Percentiles rank a stretch among this genome's conserved stretches.
These are phyloP conservation scores for Spergularia azorica DNA, from an alignment of 179 eudicot species.

Conservation along the genomic window DNA sequence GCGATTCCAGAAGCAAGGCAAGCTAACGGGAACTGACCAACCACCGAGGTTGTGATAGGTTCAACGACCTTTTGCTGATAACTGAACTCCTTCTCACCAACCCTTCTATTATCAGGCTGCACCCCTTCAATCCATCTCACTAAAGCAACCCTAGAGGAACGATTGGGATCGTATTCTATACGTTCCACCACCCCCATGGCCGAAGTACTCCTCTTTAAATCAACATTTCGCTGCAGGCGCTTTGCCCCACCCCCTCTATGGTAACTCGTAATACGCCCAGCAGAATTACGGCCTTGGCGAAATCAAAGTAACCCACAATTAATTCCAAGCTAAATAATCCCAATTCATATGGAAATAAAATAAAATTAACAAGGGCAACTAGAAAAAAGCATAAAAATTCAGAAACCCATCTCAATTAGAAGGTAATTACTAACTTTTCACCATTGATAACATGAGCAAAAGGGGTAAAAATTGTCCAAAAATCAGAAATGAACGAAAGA, in stretches of 20 bases:
- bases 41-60: constrained; percentile 17
- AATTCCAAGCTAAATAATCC: not conserved
- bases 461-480: not conserved
- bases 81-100: constrained; percentile 20
- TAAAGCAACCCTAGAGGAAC: constrained; percentile 44
- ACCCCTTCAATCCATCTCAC: constrained; percentile 50
- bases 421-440: not conserved
- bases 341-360: not conserved
- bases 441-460: not conserved
- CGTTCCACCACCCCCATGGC: constrained; percentile 46
- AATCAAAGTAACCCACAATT: constrained; percentile 10
- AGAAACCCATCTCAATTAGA: not conserved
- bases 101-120: constrained; percentile 17
- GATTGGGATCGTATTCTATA: constrained; percentile 50
- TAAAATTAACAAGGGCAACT: not conserved
- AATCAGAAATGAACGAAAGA: not conserved
- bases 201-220: constrained; percentile 42
- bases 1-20: constrained; percentile 31
- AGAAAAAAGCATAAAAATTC: not conserved
- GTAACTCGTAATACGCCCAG: constrained; percentile 45
- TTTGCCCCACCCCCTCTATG: constrained; percentile 59
- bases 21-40: constrained; percentile 36
- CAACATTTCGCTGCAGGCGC: constrained; percentile 40
- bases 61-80: constrained; percentile 15
- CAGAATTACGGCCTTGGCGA: constrained; percentile 36